Base-by-base conservation (phyloP, 148 eudicot genomes). In the Limonium bicolor region DNA sequence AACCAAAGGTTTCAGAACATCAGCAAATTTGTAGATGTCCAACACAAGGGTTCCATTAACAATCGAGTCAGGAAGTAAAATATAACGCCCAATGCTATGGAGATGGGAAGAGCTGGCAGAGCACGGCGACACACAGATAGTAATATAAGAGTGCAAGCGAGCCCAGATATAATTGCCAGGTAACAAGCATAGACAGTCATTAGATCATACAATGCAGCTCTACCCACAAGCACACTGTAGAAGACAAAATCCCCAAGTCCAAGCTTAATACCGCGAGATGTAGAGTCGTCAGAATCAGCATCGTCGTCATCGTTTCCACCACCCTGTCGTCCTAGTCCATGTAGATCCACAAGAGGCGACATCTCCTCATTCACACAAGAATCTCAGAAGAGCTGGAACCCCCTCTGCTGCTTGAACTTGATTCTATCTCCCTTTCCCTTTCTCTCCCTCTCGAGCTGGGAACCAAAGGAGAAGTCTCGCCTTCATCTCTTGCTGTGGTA, bases 161-260 rank as follows among this genome's bases (percentile, higher is more conserved):
- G 77, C 7, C 99, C 95, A 0, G 80, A 84, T 61, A 90, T 81
- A 54, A 90, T 90, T 5, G 95, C 99, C 27, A 90, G 88, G 71
- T 90, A 90, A 67, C 95, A 90, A 44, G 99, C 99, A 64, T 84
- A 84, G 6, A 90, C 99, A 14, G 99, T 90, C 99, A 90, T 84
- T 22, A 90, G 61, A 68, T 90, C 99, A 66, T 84, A 90, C 99
- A 90, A 80, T 25, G 99, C 95, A 41, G 99, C 99, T 55, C 99
- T 84, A 41, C 99, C 99, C 55, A 90, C 93, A 45, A 90, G 77
- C 55, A 90, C 99, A 48, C 95, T 84, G 35, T 90, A 84, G 65
- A 85, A 90, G 7, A n/a, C n/a, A 50, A 85, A 90, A 54, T 90
- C 99, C 20, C 95, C 99, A 8, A 90, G 68, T 23, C 99, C 99